A percentile compares a stretch with the other conserved stretches of the same genome.
These are phyloP conservation scores for Hypoxylon sp. DNA, from an alignment of 2,329 filamentous ascomycete species.

Conservation along the genomic window DNA sequence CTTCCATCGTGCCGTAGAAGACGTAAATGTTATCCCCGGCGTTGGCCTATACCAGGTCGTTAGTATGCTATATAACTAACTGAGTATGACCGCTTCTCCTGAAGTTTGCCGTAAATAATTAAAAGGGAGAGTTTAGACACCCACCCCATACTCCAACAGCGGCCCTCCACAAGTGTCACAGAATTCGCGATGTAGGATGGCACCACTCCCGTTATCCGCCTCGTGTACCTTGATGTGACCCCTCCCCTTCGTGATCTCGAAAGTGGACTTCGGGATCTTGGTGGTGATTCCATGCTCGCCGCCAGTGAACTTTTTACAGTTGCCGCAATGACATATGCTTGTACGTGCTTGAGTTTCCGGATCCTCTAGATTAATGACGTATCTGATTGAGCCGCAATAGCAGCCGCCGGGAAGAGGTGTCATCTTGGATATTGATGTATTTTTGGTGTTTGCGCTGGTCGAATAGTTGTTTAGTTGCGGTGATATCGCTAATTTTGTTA, in stretches of 20 bases:
- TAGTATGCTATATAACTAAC: neutral
- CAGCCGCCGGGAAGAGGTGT: slow-evolving; percentile 55
- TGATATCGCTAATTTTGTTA: neutral
- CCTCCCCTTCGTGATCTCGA: slow-evolving; percentile 57
- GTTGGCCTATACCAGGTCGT: slow-evolving; percentile 40
- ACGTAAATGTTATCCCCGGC: slow-evolving; percentile 51
- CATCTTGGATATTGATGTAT: slow-evolving; percentile 35
- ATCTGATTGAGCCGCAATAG: slow-evolving; percentile 64
- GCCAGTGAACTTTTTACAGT: slow-evolving; percentile 69
- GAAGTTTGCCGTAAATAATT: neutral
- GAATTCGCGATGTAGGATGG: slow-evolving; percentile 65
- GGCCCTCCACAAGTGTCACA: slow-evolving; percentile 66
- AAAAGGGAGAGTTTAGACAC: slow-evolving; percentile 34
- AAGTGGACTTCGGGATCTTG: slow-evolving; percentile 62
- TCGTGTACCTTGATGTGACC: slow-evolving; percentile 60
- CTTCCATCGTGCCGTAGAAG: slow-evolving; percentile 53
- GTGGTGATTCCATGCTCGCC: slow-evolving; percentile 66
- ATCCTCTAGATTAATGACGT: slow-evolving; percentile 61
- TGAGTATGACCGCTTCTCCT: neutral
- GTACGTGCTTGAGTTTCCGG: slow-evolving; percentile 63
- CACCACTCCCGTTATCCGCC: slow-evolving; percentile 65
- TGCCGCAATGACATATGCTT: slow-evolving; percentile 66
- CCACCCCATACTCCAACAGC: slow-evolving; percentile 66
- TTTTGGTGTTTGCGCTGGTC: neutral
- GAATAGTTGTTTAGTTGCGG: neutral